Evolutionary conservation across 2,329 filamentous ascomycete species (phyloP).

Genomic region (Corinectria fuckeliana): DNA sequence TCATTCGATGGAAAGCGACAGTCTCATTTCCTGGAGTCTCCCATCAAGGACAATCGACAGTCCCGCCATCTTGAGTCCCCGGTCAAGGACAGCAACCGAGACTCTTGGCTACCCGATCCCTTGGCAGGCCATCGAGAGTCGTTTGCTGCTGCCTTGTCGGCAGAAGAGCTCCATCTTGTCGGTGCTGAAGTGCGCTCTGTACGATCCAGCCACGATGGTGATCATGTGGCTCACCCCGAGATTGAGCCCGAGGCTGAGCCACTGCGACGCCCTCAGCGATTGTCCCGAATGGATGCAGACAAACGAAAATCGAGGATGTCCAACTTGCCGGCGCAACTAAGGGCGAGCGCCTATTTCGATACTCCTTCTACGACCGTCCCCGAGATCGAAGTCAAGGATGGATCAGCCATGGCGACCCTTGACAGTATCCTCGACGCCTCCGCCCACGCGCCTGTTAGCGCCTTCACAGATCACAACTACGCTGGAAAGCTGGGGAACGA

Average conservation of each 20-base stretch:
- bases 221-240: constrained; percentile 23
- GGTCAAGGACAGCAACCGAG: constrained; percentile 28
- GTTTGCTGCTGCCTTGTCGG: constrained; percentile 43
- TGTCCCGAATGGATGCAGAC: constrained; percentile 42
- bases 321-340: constrained; percentile 77
- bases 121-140: constrained; percentile 47
- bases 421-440: constrained; percentile 93
- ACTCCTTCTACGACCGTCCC: constrained; percentile 58
- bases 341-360: constrained; percentile 93
- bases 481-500: constrained; percentile 77
- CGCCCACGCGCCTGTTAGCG: constrained; percentile 83
- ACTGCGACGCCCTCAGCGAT: constrained; percentile 43
- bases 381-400: constrained; percentile 68
- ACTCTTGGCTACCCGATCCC: constrained; percentile 56
- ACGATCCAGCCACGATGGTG: constrained; percentile 23
- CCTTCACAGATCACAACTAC: constrained; percentile 89
- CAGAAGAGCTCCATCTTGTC: constrained; percentile 32
- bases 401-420: constrained; percentile 86
- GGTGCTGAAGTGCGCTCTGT: constrained; percentile 26
- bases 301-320: constrained; percentile 45
- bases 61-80: constrained; percentile 40
- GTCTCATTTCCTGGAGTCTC: constrained; percentile 7
- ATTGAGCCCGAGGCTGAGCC: constrained; percentile 27
- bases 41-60: constrained; percentile 31
- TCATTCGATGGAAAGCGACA: constrained; percentile 13